Conservation (phyloP, 176 grass and related monocot genomes). For the Oryza rufipogon region DNA sequence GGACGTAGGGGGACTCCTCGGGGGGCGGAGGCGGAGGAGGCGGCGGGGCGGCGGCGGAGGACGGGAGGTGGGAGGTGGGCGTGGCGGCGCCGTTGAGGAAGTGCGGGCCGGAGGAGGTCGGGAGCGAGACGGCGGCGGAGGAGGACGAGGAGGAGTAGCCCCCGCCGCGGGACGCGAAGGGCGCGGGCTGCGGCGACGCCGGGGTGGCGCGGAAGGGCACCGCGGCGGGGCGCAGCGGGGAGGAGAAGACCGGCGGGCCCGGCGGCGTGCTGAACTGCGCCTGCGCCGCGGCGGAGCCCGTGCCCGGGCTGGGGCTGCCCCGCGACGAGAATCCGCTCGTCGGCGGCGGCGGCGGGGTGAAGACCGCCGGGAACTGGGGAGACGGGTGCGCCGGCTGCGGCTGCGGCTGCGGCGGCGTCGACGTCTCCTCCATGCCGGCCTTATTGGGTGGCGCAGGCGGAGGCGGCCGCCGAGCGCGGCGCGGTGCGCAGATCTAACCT, state of each 20-base stretch:
- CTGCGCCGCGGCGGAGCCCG: slow-evolving; percentile 25
- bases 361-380: slow-evolving; percentile 54
- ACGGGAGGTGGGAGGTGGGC: slow-evolving; percentile 32
- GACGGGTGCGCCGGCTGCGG: slow-evolving; percentile 41
- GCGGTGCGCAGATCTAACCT: slow-evolving; percentile 50
- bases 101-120: slow-evolving; percentile 62
- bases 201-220: slow-evolving; percentile 79
- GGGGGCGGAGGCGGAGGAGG: slow-evolving; percentile 27
- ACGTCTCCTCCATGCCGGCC: slow-evolving; percentile 57
- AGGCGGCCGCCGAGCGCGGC: background rate
- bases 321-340: slow-evolving; percentile 30
- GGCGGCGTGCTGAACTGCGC: slow-evolving; percentile 83
- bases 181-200: slow-evolving; percentile 52
- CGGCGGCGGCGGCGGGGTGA: slow-evolving; percentile 38
- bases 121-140: slow-evolving; percentile 43
- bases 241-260: slow-evolving; percentile 83
- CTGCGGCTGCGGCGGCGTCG: slow-evolving; percentile 46
- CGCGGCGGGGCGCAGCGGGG: slow-evolving; percentile 73
- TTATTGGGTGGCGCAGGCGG: background rate
- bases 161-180: slow-evolving; percentile 47
- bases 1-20: slow-evolving; percentile 76
- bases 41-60: slow-evolving; percentile 19
- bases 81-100: slow-evolving; percentile 70
- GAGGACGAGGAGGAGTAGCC: slow-evolving; percentile 41
- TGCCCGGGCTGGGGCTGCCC: slow-evolving; percentile 44